Base-by-base conservation (phyloP, 163 green algal genomes). In the Botryococcus braunii region DNA sequence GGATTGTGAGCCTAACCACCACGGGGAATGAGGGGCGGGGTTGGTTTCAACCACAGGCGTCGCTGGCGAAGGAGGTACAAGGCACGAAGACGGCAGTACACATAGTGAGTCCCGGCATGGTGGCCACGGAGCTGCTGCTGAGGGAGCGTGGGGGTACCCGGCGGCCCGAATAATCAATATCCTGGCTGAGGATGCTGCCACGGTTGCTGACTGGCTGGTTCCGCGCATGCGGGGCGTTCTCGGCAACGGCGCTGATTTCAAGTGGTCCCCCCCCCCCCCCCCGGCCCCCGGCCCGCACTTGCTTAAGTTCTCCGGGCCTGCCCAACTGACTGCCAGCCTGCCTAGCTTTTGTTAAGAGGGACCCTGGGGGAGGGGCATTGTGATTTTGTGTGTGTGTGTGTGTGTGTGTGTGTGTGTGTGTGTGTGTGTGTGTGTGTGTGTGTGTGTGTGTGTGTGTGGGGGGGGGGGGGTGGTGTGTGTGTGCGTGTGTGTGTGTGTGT, bases 151-250 rank as follows among this genome's bases (percentile, higher is more conserved):
- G 8, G 62, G 32, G 39, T 38, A 48, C 23, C 29, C 31, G 35
- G 69, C 78, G 36, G 72, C 69, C 29, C 59, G 65, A 7, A 64
- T 80, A 41, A 73, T 86, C n/a, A 86, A 86, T 59, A 74, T 81
- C 21, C 50, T 86, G 2, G 74, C 79, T 25, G 79, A 86, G 56
- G 58, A 80, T 0, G 59, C 79, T 0, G 39, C 60, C 1, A 43
- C 34, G 0, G 79, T 84, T 40, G 79, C 77, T 4, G 59, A 39
- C 1, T 86, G 77, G 74, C 40, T 84, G 61, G 77, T 76, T 31
- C 77, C 77, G 3, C 72, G 78, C 47, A 71, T 86, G 58, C 69
- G 78, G 4, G 72, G 74, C n/a, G 74, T 77, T 3, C 52, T 27
- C 29, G 79, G 79, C 59, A 77, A 71, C 35, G 78, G 78, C 0